Percentiles rank a stretch among this genome's conserved stretches.
Evolutionary conservation across 768 basidiomycete genomes (phyloP).

Genomic region (Nevesoporus exiguus): DNA sequence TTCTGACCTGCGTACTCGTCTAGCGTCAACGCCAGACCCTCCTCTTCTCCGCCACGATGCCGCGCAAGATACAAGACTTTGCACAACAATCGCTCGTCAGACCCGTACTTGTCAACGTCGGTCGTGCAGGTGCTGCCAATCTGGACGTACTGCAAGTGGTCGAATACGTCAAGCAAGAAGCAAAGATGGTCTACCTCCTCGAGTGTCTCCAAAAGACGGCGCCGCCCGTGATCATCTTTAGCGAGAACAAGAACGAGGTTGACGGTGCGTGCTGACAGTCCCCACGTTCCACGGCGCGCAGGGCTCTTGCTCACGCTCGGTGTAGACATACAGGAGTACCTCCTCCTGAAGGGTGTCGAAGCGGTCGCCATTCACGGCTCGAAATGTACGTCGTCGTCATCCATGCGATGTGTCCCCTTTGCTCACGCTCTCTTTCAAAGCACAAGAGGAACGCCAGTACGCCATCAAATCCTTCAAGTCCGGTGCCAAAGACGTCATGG

Average conservation of each 20-base stretch:
- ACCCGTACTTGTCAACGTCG: conserved; percentile 94
- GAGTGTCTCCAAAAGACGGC: conserved; percentile 98
- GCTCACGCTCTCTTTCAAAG: conserved; percentile 38
- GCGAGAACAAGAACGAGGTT: conserved; percentile 99
- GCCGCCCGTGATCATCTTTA: conserved; percentile 96
- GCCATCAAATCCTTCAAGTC: conserved; percentile 98
- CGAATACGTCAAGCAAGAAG: conserved; percentile 99
- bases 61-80: conserved; percentile 97
- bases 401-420: not conserved
- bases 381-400: conserved; percentile 59
- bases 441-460: conserved; percentile 98
- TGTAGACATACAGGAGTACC: conserved; percentile 95
- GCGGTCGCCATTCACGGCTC: conserved; percentile 99
- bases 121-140: conserved; percentile 96
- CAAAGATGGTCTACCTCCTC: conserved; percentile 98
- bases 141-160: conserved; percentile 95
- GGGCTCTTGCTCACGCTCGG: not conserved
- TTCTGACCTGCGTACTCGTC: conserved; percentile 4
- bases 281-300: too few species aligned
- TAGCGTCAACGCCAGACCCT: conserved; percentile 95
- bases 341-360: conserved; percentile 94
- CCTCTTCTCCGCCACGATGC: conserved; percentile 99
- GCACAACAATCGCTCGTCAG: conserved; percentile 94
- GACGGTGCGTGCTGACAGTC: conserved; percentile 61
- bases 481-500: conserved; percentile 98